Percentiles rank a stretch among this genome's conserved stretches.
Evolutionary conservation across 495 filamentous ascomycete genomes (phyloP).

Genomic region (Tuber brumale): DNA sequence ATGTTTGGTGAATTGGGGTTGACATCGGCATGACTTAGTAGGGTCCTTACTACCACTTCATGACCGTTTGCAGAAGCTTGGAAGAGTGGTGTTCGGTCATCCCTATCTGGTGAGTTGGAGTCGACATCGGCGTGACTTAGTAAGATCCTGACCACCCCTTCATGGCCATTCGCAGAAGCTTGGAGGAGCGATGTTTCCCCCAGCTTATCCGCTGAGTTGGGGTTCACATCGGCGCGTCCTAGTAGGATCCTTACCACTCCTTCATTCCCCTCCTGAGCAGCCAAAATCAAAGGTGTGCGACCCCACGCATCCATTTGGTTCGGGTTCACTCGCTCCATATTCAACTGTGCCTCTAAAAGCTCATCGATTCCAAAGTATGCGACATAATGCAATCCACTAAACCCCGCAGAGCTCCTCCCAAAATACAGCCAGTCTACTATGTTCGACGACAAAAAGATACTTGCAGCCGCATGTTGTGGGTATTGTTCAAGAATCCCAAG

Average conservation of each 20-base stretch:
- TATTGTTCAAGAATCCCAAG: not conserved
- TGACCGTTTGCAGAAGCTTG: not conserved
- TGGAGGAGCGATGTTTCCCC: not conserved
- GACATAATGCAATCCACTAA: not conserved
- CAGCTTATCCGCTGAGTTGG: not conserved
- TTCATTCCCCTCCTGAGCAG: not conserved
- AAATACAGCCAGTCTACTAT: rapidly evolving
- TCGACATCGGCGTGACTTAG: not conserved
- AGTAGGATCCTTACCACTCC: not conserved
- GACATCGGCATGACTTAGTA: not conserved
- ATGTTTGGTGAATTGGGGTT: not conserved
- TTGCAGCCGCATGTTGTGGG: not conserved
- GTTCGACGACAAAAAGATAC: not conserved
- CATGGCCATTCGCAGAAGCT: not conserved
- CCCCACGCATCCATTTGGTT: not conserved
- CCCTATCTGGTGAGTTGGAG: not conserved
- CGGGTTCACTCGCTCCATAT: not conserved
- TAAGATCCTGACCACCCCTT: not conserved
- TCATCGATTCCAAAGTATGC: not conserved
- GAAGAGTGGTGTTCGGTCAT: not conserved
- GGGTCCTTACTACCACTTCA: not conserved
- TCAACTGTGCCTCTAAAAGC: not conserved
- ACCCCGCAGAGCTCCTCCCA: not conserved
- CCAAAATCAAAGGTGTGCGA: not conserved
- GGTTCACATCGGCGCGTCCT: not conserved